Conservation (phyloP, 2,329 filamentous ascomycete genomes). For the Hypoxylon sp. region DNA sequence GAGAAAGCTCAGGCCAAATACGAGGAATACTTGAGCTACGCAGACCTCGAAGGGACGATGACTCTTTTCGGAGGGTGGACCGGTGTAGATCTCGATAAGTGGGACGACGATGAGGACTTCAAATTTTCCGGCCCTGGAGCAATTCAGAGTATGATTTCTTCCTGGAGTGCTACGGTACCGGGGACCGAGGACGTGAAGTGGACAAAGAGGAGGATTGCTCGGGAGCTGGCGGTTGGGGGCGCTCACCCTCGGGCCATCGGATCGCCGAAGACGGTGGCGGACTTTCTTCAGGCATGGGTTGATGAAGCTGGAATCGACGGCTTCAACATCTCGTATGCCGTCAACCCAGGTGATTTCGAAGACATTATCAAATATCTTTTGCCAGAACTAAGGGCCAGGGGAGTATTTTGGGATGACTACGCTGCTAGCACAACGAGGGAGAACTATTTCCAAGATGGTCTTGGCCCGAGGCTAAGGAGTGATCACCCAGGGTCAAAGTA, state of each 20-base stretch:
- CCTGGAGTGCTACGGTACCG: conserved; percentile 15
- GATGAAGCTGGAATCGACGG: conserved; percentile 11
- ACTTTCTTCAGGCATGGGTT: conserved; percentile 13
- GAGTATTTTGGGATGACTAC: conserved; percentile 33
- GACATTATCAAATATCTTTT: conserved; percentile 25
- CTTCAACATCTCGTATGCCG: conserved; percentile 16
- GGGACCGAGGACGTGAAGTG: conserved; percentile 17
- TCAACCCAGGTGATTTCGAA: conserved; percentile 26
- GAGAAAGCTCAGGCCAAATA: conserved; percentile 20
- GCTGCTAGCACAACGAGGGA: conserved; percentile 17
- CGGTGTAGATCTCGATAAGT: conserved; percentile 14
- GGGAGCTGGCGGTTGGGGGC: conserved; percentile 9
- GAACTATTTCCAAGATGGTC: conserved; percentile 22
- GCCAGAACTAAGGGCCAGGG: conserved; percentile 21
- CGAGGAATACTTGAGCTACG: conserved; percentile 11
- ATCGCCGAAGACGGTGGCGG: conserved; percentile 18
- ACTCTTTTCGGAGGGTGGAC: conserved; percentile 21
- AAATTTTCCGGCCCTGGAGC: conserved; percentile 13
- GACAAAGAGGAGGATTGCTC: conserved; percentile 15
- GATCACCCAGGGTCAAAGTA: conserved; percentile 19
- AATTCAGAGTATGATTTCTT: conserved; percentile 20
- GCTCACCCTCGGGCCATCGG: conserved; percentile 19
- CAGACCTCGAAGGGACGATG: conserved; percentile 13
- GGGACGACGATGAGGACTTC: conserved; percentile 15
- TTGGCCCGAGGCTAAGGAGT: conserved; percentile 7